Evolutionary conservation across 306 rosid species (phyloP).

Genomic region (Phaseolus lunatus): DNA sequence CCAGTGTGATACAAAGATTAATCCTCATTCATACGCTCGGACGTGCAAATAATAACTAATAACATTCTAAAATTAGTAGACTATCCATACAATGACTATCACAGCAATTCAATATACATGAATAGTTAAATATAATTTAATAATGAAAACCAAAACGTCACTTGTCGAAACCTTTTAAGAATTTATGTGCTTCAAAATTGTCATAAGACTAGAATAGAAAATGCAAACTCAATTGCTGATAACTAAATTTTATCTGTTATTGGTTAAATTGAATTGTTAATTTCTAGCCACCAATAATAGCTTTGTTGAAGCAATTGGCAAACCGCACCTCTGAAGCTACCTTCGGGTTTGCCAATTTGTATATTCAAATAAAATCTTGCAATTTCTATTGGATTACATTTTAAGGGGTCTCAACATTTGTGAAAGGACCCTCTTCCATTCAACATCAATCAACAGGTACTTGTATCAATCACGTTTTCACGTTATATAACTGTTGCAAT

Average conservation of each 20-base stretch:
- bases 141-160: no score
- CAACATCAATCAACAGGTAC: slow-evolving; percentile 32
- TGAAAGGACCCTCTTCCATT: not conserved
- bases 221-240: not conserved
- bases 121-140: no score
- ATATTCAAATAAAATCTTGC: not conserved
- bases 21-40: no score
- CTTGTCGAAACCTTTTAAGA: no score
- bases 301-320: slow-evolving; percentile 26
- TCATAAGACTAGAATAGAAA: not conserved
- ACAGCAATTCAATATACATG: no score
- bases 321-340: slow-evolving; percentile 16
- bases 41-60: no score
- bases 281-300: slow-evolving; percentile 28
- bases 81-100: no score
- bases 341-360: slow-evolving; percentile 1
- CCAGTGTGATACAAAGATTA: no score
- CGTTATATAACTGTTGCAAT: slow-evolving; percentile 10
- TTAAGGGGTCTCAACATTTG: slow-evolving; percentile 30
- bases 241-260: not conserved
- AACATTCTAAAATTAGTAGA: no score
- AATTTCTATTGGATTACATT: slow-evolving; percentile 1
- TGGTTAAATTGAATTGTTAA: not conserved
- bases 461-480: not conserved
- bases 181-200: no score